Base-by-base conservation (phyloP, 495 filamentous ascomycete genomes). In the Aspergillus carlsbadensis region DNA sequence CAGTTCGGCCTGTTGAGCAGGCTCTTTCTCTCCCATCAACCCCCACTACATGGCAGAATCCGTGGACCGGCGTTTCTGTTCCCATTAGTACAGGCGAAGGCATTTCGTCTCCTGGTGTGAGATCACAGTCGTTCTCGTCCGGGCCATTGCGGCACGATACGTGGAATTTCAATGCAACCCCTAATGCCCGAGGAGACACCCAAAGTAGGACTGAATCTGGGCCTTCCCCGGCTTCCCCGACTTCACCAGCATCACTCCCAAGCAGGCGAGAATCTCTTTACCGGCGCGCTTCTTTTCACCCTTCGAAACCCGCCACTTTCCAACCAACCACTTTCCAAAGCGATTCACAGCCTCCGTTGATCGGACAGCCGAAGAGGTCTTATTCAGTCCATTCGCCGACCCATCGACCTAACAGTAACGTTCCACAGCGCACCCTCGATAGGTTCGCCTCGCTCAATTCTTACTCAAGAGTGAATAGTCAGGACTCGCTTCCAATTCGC, bases 401-500 rank as follows among this genome's bases (percentile, higher is more conserved):
- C 8, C 66, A 66, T 20, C 54, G 63, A 44, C 51, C 68, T 14
- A 64, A 41, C 5, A 69, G 62, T 54, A 60, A 53, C n/a, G 54
- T 72, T 14, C 60, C 68, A 49, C 62, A 62, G 14, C 61, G 54
- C 41, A 52, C 52, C 0, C 58, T 69, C 13, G 65, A 70, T 45
- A 62, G 69, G 42, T 67, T 66, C 6, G 62, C 67, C 8, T 73
- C 66, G 26, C 70, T 70, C 33, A 74, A 74, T 43, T 73, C 70
- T 3, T 64, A 69, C 59, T 74, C 73, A 54, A 59, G 69, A 43
- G 66, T 72, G 24, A 70, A 68, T 20, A 70, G 69, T 37, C 70
- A 72, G 50, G 69, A 70, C 6, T 73, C 71, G 51, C 72, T 75
- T 24, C 61, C 78, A 24, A 77, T 76, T 22, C 74, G 79, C 41